Evolutionary conservation across 805 yeast genomes (phyloP).

Genomic region (Hemisphaericaspora nanyangensis): DNA sequence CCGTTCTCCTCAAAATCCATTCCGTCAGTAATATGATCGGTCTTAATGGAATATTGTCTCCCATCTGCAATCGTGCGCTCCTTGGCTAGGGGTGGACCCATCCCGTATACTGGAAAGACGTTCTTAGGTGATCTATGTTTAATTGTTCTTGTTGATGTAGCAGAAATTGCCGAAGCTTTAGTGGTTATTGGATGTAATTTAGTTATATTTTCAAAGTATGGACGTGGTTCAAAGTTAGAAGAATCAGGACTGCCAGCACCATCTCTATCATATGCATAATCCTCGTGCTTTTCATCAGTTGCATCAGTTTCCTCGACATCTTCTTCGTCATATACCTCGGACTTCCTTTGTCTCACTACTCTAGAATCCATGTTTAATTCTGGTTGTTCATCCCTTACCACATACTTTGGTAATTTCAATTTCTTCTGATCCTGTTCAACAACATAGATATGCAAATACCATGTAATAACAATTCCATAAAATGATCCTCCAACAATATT

Average conservation of each 20-base stretch:
- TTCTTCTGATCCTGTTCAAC: constrained; percentile 66
- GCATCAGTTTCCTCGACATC: neutral
- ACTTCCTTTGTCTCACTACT: constrained; percentile 49
- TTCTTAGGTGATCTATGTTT: constrained; percentile 56
- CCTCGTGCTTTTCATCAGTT: neutral
- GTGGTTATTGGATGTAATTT: constrained; percentile 5
- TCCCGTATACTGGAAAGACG: constrained; percentile 75
- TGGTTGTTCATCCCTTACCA: constrained; percentile 77
- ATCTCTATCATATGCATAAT: neutral
- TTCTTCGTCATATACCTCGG: constrained; percentile 4
- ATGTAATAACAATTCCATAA: constrained; percentile 64
- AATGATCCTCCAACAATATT: constrained; percentile 75
- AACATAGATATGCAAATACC: constrained; percentile 66
- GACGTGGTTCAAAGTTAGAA: neutral
- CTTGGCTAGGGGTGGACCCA: constrained; percentile 60
- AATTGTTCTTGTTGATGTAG: constrained; percentile 1
- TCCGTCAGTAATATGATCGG: neutral
- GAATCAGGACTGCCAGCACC: neutral
- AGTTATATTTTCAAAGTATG: neutral
- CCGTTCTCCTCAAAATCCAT: constrained; percentile 1
- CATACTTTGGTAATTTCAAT: constrained; percentile 63
- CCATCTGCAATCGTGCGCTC: constrained; percentile 56
- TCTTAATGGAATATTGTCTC: neutral
- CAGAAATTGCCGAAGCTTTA: constrained; percentile 8
- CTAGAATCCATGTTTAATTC: constrained; percentile 73